These are phyloP conservation scores for Thermomucor indicae-seudaticae DNA, from an alignment of 371 early-diverging fungal genomes.

Conservation along the genomic window DNA sequence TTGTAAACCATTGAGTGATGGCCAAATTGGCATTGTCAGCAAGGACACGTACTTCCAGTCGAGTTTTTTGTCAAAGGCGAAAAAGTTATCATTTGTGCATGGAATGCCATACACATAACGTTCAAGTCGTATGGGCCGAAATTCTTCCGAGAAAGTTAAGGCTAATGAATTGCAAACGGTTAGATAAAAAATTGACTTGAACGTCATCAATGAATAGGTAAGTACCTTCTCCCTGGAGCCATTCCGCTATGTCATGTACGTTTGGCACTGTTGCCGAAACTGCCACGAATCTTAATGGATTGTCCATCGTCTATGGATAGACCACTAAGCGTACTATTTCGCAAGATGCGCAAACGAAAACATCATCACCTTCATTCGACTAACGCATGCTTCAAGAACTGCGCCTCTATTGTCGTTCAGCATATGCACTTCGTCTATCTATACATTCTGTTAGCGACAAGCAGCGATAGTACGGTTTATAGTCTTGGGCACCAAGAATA, in stretches of 20 bases:
- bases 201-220: neutral
- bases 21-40: neutral
- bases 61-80: constrained; percentile 60
- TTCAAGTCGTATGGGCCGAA: constrained; percentile 72
- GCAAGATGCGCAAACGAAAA: neutral
- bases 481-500: constrained; percentile 34
- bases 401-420: constrained; percentile 47
- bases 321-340: neutral
- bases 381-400: constrained; percentile 51
- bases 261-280: constrained; percentile 91
- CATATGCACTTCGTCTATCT: constrained; percentile 59
- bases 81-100: constrained; percentile 37
- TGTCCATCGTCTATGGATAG: constrained; percentile 22
- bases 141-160: constrained; percentile 68
- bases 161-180: constrained; percentile 15
- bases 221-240: constrained; percentile 52
- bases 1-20: constrained; percentile 9
- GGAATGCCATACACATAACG: constrained; percentile 58
- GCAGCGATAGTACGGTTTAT: neutral
- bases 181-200: neutral
- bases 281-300: constrained; percentile 50
- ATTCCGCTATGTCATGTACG: constrained; percentile 70
- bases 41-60: constrained; percentile 53
- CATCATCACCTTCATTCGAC: constrained; percentile 38
- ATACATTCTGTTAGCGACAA: neutral